Base-by-base conservation (phyloP, 2,329 filamentous ascomycete genomes). In the Sporothrix humicola region DNA sequence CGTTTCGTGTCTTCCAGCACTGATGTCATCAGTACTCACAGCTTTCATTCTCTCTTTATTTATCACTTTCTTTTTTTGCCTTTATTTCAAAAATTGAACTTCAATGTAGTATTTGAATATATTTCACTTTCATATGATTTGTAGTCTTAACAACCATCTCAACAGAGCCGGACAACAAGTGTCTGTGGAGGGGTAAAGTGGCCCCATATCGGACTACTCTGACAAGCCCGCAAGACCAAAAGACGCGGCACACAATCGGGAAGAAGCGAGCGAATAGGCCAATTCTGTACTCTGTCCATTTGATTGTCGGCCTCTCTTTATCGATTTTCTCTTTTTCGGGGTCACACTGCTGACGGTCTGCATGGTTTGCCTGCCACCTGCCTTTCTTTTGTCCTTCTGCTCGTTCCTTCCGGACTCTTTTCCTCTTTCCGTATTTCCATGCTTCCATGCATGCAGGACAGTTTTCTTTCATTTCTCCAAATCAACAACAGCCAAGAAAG, bases 231-330 rank as follows among this genome's bases (percentile, higher is more conserved):
- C 31, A 37, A 37, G 2, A 12, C n/a, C 9, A 46, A 50, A 58
- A 46, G 31, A 58, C 23, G 69, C 54, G 69, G 54, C 54, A 56
- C 54, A 58, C 68, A 44, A 61, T 71, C 69, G 69, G 69, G 56
- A 71, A 37, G 56, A 71, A 65, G 31, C 70, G 56, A 72, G 70
- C 70, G 70, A 71, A n/a, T 71, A 15, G 42, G 52, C n/a, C 37
- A 23, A 20, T 8, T 1, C n/a, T 54, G 52, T 54, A 26, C 23
- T 26, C 31, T 37, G 31, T 37, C 31, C 31, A 37, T 37, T 37
- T 37, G 31, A 37, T 37, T 7, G 31, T 7, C 31, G 31, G 31
- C 31, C 31, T 26, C n/a, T 3, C 20, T n/a, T 26, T 9, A 26
- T 56, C 20, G 20, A 23, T 54, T n/a, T 8, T 8, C 9, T 12